Base-by-base conservation (phyloP, 1,284 basidiomycete genomes). In the Trichosporon coremiiforme region DNA sequence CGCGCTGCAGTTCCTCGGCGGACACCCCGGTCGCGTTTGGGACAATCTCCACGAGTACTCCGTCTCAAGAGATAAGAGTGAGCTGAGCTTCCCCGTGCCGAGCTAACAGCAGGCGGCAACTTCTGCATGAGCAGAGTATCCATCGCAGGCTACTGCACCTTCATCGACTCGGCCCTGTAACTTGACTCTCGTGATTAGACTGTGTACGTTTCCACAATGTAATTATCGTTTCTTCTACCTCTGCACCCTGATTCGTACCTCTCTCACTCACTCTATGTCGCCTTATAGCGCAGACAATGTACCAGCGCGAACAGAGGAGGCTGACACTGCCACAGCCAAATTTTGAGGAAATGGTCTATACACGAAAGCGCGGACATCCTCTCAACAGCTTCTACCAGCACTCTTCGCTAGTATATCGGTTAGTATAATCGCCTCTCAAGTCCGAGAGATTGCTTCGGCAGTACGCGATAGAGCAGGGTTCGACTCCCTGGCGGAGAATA, bases 181-280 rank as follows among this genome's bases (percentile, higher is more conserved):
- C 5, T 57, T 31, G 5, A 7, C 25, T 6, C 12, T 31, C 36
- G 4, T 31, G 25, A 25, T 15, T 13, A 33, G 57, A 35, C 6
- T 10, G 9, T 35, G 33, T 35, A 35, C 45, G 77, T 76, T 60
- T 76, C 71, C 20, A 77, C 77, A 66, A 71, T 71, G 33, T 63
- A 66, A 33, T 76, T 78, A 57, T n/a, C 74, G 70, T 53, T 75
- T 78, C 36, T 53, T 4, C 41, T 53, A 4, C 36, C 36, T 10
- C 9, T 38, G 9, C 35, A 36, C 8, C 35, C 8, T 7, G 35
- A 10, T 8, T 10, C 35, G 10, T 10, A 36, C 8, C 35, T 10
- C 35, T 10, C 10, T 10, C 35, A 7, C 35, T 36, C 5, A 7
- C 35, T 10, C 35, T 36, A 36, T 10, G 10, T 10, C 1, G 35